Conservation (phyloP, 2,329 filamentous ascomycete species). For the Grosmannia huntii region DNA sequence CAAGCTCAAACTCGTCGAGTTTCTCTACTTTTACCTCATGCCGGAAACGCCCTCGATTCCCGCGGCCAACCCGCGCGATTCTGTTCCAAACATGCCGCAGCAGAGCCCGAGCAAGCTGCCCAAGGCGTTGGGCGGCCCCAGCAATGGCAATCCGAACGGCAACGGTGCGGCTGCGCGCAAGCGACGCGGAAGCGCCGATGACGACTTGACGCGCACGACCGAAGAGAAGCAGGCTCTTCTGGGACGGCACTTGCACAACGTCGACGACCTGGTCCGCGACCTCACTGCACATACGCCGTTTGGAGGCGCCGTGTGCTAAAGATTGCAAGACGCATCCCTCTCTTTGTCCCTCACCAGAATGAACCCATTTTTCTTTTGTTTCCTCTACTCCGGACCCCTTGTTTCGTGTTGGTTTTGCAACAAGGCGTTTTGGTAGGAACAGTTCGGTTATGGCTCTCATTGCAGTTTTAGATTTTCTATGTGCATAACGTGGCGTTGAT, state of each 20-base stretch:
- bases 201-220: conserved; percentile 46
- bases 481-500: background rate
- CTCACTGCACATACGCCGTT: conserved; percentile 68
- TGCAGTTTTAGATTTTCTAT: background rate
- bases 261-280: conserved; percentile 76
- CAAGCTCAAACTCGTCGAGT: conserved; percentile 92
- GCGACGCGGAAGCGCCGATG: conserved; percentile 5
- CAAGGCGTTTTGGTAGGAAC: background rate
- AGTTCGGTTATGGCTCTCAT: background rate
- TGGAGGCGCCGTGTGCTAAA: conserved; percentile 41
- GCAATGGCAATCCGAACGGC: conserved; percentile 20
- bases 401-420: background rate
- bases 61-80: conserved; percentile 22
- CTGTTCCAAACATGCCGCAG: conserved; percentile 42
- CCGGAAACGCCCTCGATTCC: conserved; percentile 60
- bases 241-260: conserved; percentile 65
- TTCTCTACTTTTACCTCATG: conserved; percentile 98
- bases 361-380: background rate
- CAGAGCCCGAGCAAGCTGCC: conserved; percentile 57
- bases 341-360: background rate
- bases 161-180: conserved; percentile 4
- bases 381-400: background rate
- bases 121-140: conserved; percentile 35
- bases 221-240: conserved; percentile 73
- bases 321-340: background rate